Conservation (phyloP, 805 yeast genomes). For the Wickerhamomyces queroliae region DNA sequence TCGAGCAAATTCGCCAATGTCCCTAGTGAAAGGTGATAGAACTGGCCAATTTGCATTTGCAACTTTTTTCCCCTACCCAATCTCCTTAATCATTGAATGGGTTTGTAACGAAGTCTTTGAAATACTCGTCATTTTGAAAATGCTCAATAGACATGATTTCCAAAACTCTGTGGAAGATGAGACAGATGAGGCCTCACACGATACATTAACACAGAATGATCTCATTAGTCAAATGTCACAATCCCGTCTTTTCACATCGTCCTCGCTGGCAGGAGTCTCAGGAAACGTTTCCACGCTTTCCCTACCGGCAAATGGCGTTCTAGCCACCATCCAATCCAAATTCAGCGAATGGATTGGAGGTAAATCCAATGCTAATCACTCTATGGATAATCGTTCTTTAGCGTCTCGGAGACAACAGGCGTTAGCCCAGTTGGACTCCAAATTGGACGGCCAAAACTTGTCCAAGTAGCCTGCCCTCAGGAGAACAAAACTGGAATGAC, state of each 20-base stretch:
- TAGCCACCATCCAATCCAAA: constrained; percentile 23
- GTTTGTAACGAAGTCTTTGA: constrained; percentile 19
- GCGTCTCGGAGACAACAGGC: constrained; percentile 8
- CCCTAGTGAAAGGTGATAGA: constrained; percentile 22
- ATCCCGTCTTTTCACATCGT: constrained; percentile 32
- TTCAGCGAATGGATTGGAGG: constrained; percentile 9
- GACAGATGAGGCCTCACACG: constrained; percentile 12
- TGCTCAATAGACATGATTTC: constrained; percentile 19
- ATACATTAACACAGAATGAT: constrained; percentile 13
- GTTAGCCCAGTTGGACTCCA: not conserved
- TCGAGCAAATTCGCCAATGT: constrained; percentile 19
- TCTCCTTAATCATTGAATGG: constrained; percentile 24
- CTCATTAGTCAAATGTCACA: constrained; percentile 28
- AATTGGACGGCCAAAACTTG: too few relatives aligned
- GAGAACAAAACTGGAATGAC: not conserved
- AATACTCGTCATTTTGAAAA: constrained; percentile 15
- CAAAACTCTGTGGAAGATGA: constrained; percentile 20
- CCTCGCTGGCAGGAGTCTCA: constrained; percentile 34
- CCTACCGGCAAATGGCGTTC: constrained; percentile 11
- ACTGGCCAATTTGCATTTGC: constrained; percentile 24
- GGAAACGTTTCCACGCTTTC: constrained; percentile 28
- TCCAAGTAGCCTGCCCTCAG: not conserved
- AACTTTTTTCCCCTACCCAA: constrained; percentile 37
- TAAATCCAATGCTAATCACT: not conserved
- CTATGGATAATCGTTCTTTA: constrained; percentile 5